phyloP scores from a whole-genome alignment of 768 basidiomycete species.

The Boletus patriciae region DNA sequence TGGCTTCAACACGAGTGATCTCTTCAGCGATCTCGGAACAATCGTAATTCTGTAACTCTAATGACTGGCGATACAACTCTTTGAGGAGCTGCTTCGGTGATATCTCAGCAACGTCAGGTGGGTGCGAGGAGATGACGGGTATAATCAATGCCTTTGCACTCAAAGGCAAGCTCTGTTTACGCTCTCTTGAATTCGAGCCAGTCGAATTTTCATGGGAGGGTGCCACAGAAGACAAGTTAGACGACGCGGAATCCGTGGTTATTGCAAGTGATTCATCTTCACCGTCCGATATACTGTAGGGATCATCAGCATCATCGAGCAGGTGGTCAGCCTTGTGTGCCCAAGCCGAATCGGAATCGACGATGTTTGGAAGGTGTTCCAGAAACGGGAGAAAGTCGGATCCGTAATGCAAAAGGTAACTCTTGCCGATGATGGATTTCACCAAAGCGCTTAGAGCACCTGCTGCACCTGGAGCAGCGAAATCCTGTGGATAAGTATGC shows the following conservation, averaged over 20 bases:
- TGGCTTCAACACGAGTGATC: slow-evolving; percentile 73
- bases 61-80: slow-evolving; percentile 58
- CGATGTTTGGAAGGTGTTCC: slow-evolving; percentile 58
- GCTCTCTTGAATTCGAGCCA: slow-evolving; percentile 46
- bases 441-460: slow-evolving; percentile 74
- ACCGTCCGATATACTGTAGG: slow-evolving; percentile 52
- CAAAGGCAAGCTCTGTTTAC: slow-evolving; percentile 69
- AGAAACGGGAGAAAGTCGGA: slow-evolving; percentile 81
- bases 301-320: slow-evolving; percentile 63
- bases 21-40: slow-evolving; percentile 77
- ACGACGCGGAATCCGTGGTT: slow-evolving; percentile 34
- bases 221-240: slow-evolving; percentile 23
- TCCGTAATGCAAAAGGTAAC: slow-evolving; percentile 81
- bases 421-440: slow-evolving; percentile 76
- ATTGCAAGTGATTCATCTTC: slow-evolving; percentile 43
- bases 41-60: slow-evolving; percentile 56
- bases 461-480: slow-evolving; percentile 71
- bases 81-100: slow-evolving; percentile 60
- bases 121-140: slow-evolving; percentile 29
- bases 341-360: slow-evolving; percentile 74
- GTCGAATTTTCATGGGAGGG: slow-evolving; percentile 25
- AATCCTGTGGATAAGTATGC: slow-evolving; percentile 71
- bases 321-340: slow-evolving; percentile 63
- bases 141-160: slow-evolving; percentile 45
- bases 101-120: slow-evolving; percentile 38